A percentile compares a stretch with the other conserved stretches of the same genome.
Evolutionary conservation across 2,329 filamentous ascomycete species (phyloP).

Genomic region (Beauveria bassiana): DNA sequence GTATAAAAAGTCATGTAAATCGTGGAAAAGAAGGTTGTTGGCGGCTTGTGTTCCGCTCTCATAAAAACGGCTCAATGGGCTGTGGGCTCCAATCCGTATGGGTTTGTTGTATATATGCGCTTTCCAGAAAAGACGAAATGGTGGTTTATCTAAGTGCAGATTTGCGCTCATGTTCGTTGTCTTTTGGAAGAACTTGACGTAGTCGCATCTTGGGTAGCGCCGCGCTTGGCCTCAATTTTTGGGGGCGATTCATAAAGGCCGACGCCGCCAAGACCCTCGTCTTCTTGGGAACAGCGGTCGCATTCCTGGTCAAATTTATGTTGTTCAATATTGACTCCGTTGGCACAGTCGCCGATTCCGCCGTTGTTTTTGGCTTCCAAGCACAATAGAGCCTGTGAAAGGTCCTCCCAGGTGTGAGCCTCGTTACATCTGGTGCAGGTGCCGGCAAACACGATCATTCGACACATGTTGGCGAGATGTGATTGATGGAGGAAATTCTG

Average conservation of each 20-base stretch:
- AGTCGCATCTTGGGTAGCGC: neutral
- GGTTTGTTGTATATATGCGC: neutral
- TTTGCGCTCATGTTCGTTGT: slow-evolving; percentile 6
- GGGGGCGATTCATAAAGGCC: slow-evolving; percentile 21
- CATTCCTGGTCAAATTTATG: slow-evolving; percentile 43
- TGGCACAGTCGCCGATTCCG: slow-evolving; percentile 34
- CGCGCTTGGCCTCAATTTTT: slow-evolving; percentile 4
- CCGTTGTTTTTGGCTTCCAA: slow-evolving; percentile 42
- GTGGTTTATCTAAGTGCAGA: neutral
- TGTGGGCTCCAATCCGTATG: neutral
- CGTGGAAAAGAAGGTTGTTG: neutral
- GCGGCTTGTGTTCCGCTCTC: neutral
- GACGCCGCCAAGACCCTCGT: slow-evolving; percentile 35
- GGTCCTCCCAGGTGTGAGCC: slow-evolving; percentile 34
- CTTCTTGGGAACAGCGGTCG: slow-evolving; percentile 33
- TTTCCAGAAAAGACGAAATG: neutral
- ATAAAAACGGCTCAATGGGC: neutral
- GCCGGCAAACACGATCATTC: slow-evolving; percentile 36
- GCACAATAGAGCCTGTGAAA: slow-evolving; percentile 39
- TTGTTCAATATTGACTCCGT: slow-evolving; percentile 33
- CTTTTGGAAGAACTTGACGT: slow-evolving; percentile 1
- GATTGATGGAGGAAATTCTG: too few species aligned
- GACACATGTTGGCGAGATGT: slow-evolving; percentile 32
- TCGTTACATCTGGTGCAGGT: slow-evolving; percentile 35
- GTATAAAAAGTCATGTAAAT: slow-evolving; percentile 6